Evolutionary conservation across 371 early-diverging fungal genomes (phyloP).

Genomic region (Apophysomyces sp.): DNA sequence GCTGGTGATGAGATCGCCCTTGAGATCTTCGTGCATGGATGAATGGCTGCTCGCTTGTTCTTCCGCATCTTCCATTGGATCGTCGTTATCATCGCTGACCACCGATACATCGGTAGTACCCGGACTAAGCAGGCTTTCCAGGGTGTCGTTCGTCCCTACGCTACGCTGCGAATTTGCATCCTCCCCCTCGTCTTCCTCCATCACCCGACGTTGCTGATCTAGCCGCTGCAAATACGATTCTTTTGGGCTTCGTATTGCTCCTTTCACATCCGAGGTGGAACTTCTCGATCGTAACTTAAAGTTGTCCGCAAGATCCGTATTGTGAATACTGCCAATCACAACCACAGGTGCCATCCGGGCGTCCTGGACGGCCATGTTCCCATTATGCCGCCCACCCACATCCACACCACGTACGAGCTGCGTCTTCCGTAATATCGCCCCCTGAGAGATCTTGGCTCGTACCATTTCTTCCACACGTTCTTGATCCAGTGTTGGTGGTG

Average conservation of each 20-base stretch:
- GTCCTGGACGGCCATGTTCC: constrained; percentile 31
- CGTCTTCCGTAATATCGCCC: constrained; percentile 36
- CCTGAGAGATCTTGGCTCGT: constrained; percentile 32
- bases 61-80: constrained; percentile 11
- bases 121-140: constrained; percentile 37
- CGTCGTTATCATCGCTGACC: constrained; percentile 6
- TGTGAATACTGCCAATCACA: constrained; percentile 25
- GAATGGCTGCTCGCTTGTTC: constrained; percentile 1
- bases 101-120: constrained; percentile 38
- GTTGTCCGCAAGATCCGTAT: not conserved
- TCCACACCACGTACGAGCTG: constrained; percentile 27
- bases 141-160: constrained; percentile 31
- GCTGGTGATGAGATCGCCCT: constrained; percentile 12
- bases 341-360: constrained; percentile 24
- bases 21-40: not conserved
- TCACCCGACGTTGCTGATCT: constrained; percentile 20
- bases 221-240: constrained; percentile 23
- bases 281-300: not conserved
- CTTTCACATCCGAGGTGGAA: not conserved
- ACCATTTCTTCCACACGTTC: constrained; percentile 37
- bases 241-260: constrained; percentile 12
- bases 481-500: constrained; percentile 40
- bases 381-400: constrained; percentile 21
- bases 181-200: constrained; percentile 5
- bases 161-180: constrained; percentile 7